Conservation (phyloP, 805 yeast genomes). For the Myxozyma geophila region DNA sequence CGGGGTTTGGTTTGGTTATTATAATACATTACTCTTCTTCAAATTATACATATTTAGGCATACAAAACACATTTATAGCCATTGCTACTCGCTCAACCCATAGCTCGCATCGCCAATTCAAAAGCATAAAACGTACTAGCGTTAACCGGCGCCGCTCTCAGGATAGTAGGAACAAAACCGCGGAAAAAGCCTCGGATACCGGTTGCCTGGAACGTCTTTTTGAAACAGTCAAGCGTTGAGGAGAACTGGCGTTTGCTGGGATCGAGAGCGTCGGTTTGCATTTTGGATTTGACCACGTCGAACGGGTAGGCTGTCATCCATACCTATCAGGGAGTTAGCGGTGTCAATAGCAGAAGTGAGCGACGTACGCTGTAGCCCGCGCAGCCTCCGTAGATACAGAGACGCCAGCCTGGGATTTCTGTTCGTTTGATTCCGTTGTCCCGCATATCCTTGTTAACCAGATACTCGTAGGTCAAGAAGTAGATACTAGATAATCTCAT, state of each 20-base stretch:
- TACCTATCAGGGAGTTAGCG: slow-evolving; percentile 46
- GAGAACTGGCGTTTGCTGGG: slow-evolving; percentile 63
- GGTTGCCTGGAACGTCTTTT: slow-evolving; percentile 55
- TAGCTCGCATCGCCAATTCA: slow-evolving; percentile 78
- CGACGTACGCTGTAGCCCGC: slow-evolving; percentile 70
- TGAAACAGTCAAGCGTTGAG: slow-evolving; percentile 63
- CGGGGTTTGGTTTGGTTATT: too few species aligned
- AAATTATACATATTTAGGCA: too few species aligned
- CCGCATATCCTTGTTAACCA: slow-evolving; percentile 67
- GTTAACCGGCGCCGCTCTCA: slow-evolving; percentile 98
- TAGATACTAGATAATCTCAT: slow-evolving; percentile 47
- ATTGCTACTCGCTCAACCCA: slow-evolving; percentile 25
- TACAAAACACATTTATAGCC: background rate
- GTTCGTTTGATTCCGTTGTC: slow-evolving; percentile 54
- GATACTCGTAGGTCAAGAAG: slow-evolving; percentile 87
- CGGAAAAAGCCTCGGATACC: slow-evolving; percentile 82
- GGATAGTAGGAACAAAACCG: slow-evolving; percentile 89
- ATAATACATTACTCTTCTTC: background rate
- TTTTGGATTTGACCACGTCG: slow-evolving; percentile 86
- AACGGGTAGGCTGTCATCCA: slow-evolving; percentile 88
- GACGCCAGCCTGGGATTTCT: slow-evolving; percentile 86
- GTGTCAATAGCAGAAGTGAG: background rate
- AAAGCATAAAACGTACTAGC: slow-evolving; percentile 96
- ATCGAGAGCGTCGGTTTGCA: slow-evolving; percentile 75
- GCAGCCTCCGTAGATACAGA: slow-evolving; percentile 85